Conservation (phyloP, 345 rosid genomes). For the Euphorbia lathyris region DNA sequence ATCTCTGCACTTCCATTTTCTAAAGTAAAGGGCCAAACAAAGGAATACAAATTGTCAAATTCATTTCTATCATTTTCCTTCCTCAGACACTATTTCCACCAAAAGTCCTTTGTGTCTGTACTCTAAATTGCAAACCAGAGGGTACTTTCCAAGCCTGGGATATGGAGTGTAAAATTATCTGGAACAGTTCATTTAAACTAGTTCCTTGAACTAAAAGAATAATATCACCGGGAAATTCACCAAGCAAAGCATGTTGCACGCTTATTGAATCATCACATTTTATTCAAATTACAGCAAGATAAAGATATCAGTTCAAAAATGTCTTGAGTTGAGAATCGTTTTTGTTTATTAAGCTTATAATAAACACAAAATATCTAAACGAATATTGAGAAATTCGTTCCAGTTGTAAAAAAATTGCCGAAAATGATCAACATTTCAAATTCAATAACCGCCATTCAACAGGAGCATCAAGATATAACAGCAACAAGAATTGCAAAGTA, state of each 20-base stretch:
- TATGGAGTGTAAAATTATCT: neutral
- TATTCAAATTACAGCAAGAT: neutral
- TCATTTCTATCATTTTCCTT: neutral
- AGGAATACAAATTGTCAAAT: too few species aligned
- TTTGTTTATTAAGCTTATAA: neutral
- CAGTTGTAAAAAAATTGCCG: neutral
- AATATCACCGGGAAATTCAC: neutral
- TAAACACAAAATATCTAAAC: neutral
- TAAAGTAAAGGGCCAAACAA: neutral
- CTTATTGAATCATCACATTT: neutral
- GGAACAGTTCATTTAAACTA: neutral
- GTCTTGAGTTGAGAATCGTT: neutral
- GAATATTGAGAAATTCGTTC: neutral
- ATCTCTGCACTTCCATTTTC: neutral
- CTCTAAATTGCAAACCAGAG: neutral
- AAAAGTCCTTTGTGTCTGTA: too few species aligned
- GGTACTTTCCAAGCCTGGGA: neutral
- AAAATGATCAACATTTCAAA: neutral
- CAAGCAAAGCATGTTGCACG: neutral
- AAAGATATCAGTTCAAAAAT: neutral
- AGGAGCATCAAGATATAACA: neutral
- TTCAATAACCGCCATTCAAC: neutral
- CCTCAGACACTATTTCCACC: neutral
- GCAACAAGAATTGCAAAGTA: conserved; percentile 7
- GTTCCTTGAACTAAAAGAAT: neutral